These are phyloP conservation scores for Claviceps lovelessii DNA, from an alignment of 2,329 filamentous ascomycete species.

Conservation along the genomic window DNA sequence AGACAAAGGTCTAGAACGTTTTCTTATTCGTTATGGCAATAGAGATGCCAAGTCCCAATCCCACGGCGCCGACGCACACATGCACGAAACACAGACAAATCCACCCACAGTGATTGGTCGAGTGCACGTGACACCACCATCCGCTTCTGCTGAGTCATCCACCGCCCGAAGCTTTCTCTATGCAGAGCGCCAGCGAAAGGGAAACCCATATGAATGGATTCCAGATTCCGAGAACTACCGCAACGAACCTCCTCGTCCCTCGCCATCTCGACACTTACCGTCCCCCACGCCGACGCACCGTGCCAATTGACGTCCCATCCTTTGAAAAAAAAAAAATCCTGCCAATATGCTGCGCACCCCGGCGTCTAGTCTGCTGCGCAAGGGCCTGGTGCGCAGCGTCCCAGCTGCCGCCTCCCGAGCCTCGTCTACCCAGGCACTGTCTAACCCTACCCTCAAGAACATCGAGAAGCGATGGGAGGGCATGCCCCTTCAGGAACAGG, in stretches of 20 bases:
- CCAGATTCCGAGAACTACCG: conserved; percentile 12
- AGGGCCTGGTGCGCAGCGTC: conserved; percentile 28
- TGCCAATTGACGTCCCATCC: conserved; percentile 20
- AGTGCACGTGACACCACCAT: background rate
- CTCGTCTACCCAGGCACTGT: conserved; percentile 77
- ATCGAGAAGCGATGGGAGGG: conserved; percentile 99
- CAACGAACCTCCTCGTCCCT: conserved; percentile 10
- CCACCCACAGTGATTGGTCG: background rate
- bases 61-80: background rate
- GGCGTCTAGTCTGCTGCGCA: conserved; percentile 38
- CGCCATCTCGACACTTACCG: conserved; percentile 8
- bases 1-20: background rate
- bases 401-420: conserved; percentile 34
- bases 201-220: conserved; percentile 18
- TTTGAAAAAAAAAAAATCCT: conserved; percentile 9
- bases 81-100: background rate
- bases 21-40: background rate
- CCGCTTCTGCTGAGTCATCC: conserved; percentile 8
- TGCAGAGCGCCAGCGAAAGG: conserved; percentile 1
- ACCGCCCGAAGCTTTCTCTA: conserved; percentile 13
- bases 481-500: conserved; percentile 97
- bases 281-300: conserved; percentile 9
- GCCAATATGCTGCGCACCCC: conserved; percentile 40
- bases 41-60: background rate
- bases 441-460: conserved; percentile 91